phyloP scores from a whole-genome alignment of 148 eudicot genomes.

The Agrostemma githago region DNA sequence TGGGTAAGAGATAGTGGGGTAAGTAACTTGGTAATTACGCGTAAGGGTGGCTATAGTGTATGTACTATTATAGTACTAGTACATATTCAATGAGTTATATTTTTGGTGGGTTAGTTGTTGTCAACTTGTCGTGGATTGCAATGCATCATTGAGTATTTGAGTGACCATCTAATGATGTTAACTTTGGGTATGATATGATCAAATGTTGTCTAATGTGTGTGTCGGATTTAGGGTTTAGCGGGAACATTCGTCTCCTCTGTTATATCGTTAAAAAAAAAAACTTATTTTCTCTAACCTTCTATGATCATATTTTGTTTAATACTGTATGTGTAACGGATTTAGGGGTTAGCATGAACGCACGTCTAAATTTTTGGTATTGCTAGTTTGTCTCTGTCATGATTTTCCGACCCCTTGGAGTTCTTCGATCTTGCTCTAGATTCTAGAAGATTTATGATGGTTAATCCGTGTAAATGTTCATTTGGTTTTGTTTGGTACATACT shows the following conservation, averaged over 20 bases:
- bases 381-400: too few relatives aligned
- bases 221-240: too few relatives aligned
- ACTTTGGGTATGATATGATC: background rate
- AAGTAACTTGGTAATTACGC: constrained; percentile 17
- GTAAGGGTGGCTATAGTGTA: background rate
- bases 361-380: too few relatives aligned
- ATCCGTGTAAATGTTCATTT: background rate
- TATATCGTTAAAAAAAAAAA: too few relatives aligned
- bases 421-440: too few relatives aligned
- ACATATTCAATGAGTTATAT: constrained; percentile 16
- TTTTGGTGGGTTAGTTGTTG: constrained; percentile 25
- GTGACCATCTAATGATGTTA: constrained; percentile 18
- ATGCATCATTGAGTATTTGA: background rate
- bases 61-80: background rate
- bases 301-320: too few relatives aligned
- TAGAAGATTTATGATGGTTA: background rate
- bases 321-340: too few relatives aligned
- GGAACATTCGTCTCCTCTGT: too few relatives aligned
- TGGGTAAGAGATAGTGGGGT: constrained; percentile 7
- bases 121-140: constrained; percentile 1
- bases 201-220: background rate
- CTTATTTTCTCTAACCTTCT: too few relatives aligned
- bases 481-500: background rate
- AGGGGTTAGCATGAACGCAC: too few relatives aligned
- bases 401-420: too few relatives aligned